Evolutionary conservation across 2,329 filamentous ascomycete genomes (phyloP), one percentile per base, ranked within the genome.

Genomic region (Penicillium sumatraense): DNA sequence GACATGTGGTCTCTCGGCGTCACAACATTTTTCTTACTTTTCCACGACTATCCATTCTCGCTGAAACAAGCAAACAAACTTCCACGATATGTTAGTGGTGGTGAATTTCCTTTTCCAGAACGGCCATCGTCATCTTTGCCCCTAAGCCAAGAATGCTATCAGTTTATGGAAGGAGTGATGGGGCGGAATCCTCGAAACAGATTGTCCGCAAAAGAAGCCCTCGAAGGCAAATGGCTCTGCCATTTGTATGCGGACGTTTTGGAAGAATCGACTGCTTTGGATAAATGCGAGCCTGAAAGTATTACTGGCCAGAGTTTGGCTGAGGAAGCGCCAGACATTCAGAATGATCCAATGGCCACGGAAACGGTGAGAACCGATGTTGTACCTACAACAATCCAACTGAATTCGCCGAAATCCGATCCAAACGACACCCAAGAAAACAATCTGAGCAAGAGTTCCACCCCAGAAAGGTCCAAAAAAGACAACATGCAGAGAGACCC

Each of bases 1-100:
- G 49, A 52, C n/a, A 52, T 52, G 33, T 52, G 49, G 49, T 42
- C 49, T 5, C 29, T 52, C 11, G 49, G 49, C 8, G 49, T 46
- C 18, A 45, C 44, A 3, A 31, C 35, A 5, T 52, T 21, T 31
- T 52, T 35, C n/a, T 23, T 52, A 29, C 26, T 52, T 13, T 45
- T 46, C 26, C 49, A 52, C 16, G 26, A 24, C 3, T 46, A 52
- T 35, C 49, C 49, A 46, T 52, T 52, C 49, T 8, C 27, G 26
- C 16, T 27, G 4, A n/a, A 40, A 20, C 7, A 40, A 9, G 3
- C 11, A 6, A 21, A 4, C 5, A 23, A 14, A 20, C 35, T 52
- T 4, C 4, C 7, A 14, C 29, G 16, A 46, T 52, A 52, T 18
- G 40, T 52, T 14, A 13, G 3, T 6, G 38, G 38, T 7, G 21